Evolutionary conservation across 139 green algal species (phyloP).

Genomic region (Yamagishiella unicocca): DNA sequence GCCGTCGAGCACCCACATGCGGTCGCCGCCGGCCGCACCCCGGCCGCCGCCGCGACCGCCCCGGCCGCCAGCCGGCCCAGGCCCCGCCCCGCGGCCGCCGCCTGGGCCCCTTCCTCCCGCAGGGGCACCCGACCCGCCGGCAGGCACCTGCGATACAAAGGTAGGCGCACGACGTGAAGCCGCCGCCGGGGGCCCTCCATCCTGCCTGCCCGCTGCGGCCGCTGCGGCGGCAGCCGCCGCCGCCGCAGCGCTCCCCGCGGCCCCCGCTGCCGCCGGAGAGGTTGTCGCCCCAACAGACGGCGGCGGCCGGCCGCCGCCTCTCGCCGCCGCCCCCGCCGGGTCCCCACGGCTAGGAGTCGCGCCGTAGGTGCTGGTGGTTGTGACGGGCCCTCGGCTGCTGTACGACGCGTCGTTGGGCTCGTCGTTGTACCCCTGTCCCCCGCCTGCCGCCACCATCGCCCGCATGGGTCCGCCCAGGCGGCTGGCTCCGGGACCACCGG

Average conservation of each 20-base stretch:
- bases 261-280: neutral
- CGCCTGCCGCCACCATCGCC: neutral
- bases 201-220: neutral
- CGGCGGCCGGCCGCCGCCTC: too few relatives aligned
- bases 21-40: conserved; percentile 43
- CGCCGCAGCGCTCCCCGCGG: neutral
- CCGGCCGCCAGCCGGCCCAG: conserved; percentile 14
- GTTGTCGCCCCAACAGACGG: too few relatives aligned
- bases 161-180: conserved; percentile 6
- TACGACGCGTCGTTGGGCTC: conserved; percentile 49
- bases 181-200: neutral
- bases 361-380: neutral
- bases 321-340: neutral
- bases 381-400: neutral
- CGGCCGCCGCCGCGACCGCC: conserved; percentile 22
- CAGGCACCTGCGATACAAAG: neutral
- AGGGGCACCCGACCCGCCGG: neutral
- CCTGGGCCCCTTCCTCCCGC: neutral
- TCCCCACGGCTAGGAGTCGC: neutral
- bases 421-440: conserved; percentile 53
- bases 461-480: neutral
- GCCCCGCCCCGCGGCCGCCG: neutral
- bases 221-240: conserved; percentile 22
- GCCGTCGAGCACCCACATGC: conserved; percentile 81
- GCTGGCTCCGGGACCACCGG: neutral